phyloP scores from a whole-genome alignment of 2,329 filamentous ascomycete species.

The Aspergillus sp. region DNA sequence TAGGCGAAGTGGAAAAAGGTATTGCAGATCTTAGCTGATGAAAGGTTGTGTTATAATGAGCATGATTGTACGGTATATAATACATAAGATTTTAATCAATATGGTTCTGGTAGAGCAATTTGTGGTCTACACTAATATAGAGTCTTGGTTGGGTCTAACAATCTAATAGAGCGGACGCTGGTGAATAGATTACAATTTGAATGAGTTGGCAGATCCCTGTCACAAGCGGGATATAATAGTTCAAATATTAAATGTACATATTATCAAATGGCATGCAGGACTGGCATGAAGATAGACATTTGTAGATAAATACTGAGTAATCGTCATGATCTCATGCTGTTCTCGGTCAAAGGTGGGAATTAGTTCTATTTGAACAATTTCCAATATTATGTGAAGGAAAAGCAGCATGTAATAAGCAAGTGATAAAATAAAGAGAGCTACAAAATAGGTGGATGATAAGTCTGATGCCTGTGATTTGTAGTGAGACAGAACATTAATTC shows the following conservation, averaged over 20 bases:
- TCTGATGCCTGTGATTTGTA: neutral
- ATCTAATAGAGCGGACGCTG: conserved; percentile 46
- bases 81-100: conserved; percentile 13
- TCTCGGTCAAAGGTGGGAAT: conserved; percentile 40
- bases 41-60: too few relatives aligned
- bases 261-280: conserved; percentile 35
- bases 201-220: conserved; percentile 41
- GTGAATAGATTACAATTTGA: conserved; percentile 42
- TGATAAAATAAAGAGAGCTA: neutral
- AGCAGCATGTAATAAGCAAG: too few relatives aligned
- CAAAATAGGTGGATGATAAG: neutral
- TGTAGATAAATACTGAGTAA: conserved; percentile 46
- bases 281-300: conserved; percentile 42
- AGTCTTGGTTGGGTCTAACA: conserved; percentile 47
- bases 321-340: conserved; percentile 42
- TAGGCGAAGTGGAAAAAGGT: conserved; percentile 40
- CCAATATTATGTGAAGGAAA: too few relatives aligned
- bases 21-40: conserved; percentile 22
- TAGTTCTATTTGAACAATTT: conserved; percentile 31
- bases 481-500: neutral
- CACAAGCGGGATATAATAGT: conserved; percentile 45
- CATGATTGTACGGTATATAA: too few relatives aligned
- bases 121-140: conserved; percentile 40
- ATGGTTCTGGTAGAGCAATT: conserved; percentile 48
- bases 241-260: conserved; percentile 43